These are phyloP conservation scores for Dactylellina sp. DNA, from an alignment of 2,329 filamentous ascomycete genomes.

Conservation along the genomic window DNA sequence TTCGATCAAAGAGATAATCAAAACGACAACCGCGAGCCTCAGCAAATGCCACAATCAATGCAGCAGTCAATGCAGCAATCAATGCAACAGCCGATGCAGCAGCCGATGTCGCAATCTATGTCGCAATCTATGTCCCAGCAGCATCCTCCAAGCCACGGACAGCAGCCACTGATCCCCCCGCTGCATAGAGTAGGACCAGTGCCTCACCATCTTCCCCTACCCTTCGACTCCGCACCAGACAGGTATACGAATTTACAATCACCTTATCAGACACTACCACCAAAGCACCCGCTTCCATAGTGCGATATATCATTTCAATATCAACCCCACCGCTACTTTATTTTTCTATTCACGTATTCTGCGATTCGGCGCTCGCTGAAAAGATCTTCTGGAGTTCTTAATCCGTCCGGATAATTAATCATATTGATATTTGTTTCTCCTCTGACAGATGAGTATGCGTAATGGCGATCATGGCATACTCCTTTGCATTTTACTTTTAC, in stretches of 20 bases:
- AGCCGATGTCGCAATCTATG: conserved; percentile 24
- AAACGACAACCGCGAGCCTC: conserved; percentile 55
- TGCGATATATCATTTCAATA: neutral
- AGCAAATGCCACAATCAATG: conserved; percentile 41
- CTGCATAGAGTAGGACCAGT: conserved; percentile 45
- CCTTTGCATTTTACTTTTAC: conserved; percentile 15
- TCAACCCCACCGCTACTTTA: neutral
- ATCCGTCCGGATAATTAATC: neutral
- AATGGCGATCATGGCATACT: conserved; percentile 31
- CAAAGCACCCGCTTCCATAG: conserved; percentile 41
- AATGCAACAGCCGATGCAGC: conserved; percentile 28
- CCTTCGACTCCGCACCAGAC: conserved; percentile 46
- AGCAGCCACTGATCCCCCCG: conserved; percentile 52
- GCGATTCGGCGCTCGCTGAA: neutral
- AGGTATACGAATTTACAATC: conserved; percentile 44
- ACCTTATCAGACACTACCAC: conserved; percentile 47
- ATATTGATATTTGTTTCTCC: conserved; percentile 11
- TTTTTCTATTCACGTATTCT: neutral
- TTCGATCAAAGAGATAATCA: conserved; percentile 55
- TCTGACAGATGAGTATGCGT: conserved; percentile 35
- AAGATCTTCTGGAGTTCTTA: neutral
- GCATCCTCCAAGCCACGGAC: conserved; percentile 14
- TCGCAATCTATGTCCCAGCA: conserved; percentile 19
- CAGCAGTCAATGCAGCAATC: conserved; percentile 18
- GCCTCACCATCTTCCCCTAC: conserved; percentile 47